A percentile compares a stretch with the other conserved stretches of the same genome.
These are phyloP conservation scores for Diaporthe australafricana DNA, from an alignment of 2,329 filamentous ascomycete species.

Conservation along the genomic window DNA sequence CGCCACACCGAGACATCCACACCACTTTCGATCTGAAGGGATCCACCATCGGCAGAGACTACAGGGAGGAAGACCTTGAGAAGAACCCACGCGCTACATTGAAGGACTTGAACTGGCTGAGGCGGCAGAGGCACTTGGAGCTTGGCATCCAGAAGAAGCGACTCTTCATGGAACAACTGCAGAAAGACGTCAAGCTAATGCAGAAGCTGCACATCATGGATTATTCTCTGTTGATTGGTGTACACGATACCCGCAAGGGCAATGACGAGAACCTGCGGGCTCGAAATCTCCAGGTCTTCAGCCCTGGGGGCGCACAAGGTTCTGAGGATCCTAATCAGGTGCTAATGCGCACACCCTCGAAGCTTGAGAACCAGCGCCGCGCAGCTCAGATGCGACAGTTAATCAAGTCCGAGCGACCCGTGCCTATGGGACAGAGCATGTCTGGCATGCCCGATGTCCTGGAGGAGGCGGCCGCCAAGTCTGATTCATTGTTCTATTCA, in stretches of 20 bases:
- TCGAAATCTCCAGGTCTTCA: slow-evolving; percentile 94
- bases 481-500: slow-evolving; percentile 85
- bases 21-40: slow-evolving; percentile 97
- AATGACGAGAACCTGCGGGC: slow-evolving; percentile 93
- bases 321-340: slow-evolving; percentile 69
- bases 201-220: slow-evolving; percentile 97
- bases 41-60: slow-evolving; percentile 92
- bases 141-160: slow-evolving; percentile 90
- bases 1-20: slow-evolving; percentile 96
- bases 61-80: slow-evolving; percentile 86
- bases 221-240: slow-evolving; percentile 93
- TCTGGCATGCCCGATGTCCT: slow-evolving; percentile 93
- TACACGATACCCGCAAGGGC: slow-evolving; percentile 89
- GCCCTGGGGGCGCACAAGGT: slow-evolving; percentile 78
- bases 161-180: slow-evolving; percentile 88
- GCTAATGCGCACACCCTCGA: slow-evolving; percentile 90
- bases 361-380: slow-evolving; percentile 90
- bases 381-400: slow-evolving; percentile 91
- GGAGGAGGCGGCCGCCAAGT: slow-evolving; percentile 77
- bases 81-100: slow-evolving; percentile 92
- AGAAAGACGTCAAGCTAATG: slow-evolving; percentile 86
- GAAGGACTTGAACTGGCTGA: slow-evolving; percentile 97
- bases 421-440: slow-evolving; percentile 87
- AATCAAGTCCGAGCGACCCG: slow-evolving; percentile 90
- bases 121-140: slow-evolving; percentile 85